A percentile compares a stretch with the other conserved stretches of the same genome.
phyloP scores from a whole-genome alignment of 495 filamentous ascomycete species.

The Chaetomidium leptoderma region DNA sequence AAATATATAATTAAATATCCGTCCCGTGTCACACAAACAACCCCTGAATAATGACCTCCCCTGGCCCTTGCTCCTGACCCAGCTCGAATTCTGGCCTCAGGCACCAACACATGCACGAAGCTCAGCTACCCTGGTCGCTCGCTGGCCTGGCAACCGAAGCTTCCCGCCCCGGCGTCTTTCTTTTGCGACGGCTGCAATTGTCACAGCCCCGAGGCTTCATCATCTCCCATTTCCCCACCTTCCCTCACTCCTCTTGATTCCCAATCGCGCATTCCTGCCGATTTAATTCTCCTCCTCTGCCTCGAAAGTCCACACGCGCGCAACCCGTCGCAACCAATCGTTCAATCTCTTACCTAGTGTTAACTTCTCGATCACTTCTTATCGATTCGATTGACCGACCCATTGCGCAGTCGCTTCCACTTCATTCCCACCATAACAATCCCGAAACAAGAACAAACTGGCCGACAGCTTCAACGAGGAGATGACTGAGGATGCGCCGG shows the following conservation, averaged over 20 bases:
- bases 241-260: background rate
- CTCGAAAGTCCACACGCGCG: background rate
- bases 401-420: background rate
- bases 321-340: background rate
- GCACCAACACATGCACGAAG: too few relatives aligned
- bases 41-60: too few relatives aligned
- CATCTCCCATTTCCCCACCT: background rate
- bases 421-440: too few relatives aligned
- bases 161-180: background rate
- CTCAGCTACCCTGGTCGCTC: too few relatives aligned
- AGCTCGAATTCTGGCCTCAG: too few relatives aligned
- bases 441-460: constrained; percentile 23
- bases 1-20: background rate
- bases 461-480: constrained; percentile 41
- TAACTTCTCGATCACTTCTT: background rate
- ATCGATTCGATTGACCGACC: background rate
- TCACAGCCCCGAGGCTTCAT: background rate
- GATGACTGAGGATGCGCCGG: constrained; percentile 33
- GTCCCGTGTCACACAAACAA: background rate
- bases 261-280: background rate
- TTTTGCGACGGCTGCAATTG: background rate
- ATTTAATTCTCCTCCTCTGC: background rate
- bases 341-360: background rate
- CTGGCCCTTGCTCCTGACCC: background rate
- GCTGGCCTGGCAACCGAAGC: too few relatives aligned